Percentiles rank a stretch among this genome's conserved stretches.
Conservation (phyloP, 176 grass and related monocot genomes). For the Poa annua region DNA sequence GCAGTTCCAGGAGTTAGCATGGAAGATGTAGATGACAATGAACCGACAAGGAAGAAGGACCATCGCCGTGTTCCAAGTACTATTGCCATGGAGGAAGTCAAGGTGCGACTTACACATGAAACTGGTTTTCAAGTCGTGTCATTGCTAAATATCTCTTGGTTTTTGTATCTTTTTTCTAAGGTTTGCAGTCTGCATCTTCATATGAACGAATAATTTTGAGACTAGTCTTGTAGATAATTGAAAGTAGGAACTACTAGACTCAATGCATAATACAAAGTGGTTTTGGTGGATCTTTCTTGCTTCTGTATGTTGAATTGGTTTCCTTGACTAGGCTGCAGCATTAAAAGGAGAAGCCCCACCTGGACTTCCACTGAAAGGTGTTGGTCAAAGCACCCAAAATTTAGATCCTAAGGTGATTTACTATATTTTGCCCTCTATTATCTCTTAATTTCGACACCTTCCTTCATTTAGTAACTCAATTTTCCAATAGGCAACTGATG, state of each 20-base stretch:
- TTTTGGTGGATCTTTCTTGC: not conserved
- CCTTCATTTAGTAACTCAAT: conserved; percentile 24
- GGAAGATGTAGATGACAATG: conserved; percentile 90
- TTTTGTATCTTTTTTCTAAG: not conserved
- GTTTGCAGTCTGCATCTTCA: not conserved
- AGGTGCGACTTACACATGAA: conserved; percentile 58
- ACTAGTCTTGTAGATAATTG: not conserved
- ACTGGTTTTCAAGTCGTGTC: not conserved
- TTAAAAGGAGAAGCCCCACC: conserved; percentile 80
- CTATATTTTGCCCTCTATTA: conserved; percentile 1
- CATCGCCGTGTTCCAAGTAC: conserved; percentile 95
- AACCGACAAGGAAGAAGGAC: conserved; percentile 73
- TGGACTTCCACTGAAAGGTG: conserved; percentile 90
- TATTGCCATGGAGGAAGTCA: conserved; percentile 99
- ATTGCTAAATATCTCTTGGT: not conserved
- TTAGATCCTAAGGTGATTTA: conserved; percentile 60
- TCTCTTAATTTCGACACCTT: conserved; percentile 32
- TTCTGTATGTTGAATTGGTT: conserved; percentile 46
- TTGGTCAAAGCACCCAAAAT: conserved; percentile 72
- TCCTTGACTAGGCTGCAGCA: conserved; percentile 75
- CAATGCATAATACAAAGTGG: conserved; percentile 12
- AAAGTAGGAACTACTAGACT: conserved; percentile 9
- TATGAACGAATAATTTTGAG: conserved; percentile 5
- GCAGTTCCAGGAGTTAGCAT: conserved; percentile 90
- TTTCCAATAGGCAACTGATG: conserved; percentile 58